Conservation (phyloP, 495 filamentous ascomycete genomes). For the Penicillium parvum region DNA sequence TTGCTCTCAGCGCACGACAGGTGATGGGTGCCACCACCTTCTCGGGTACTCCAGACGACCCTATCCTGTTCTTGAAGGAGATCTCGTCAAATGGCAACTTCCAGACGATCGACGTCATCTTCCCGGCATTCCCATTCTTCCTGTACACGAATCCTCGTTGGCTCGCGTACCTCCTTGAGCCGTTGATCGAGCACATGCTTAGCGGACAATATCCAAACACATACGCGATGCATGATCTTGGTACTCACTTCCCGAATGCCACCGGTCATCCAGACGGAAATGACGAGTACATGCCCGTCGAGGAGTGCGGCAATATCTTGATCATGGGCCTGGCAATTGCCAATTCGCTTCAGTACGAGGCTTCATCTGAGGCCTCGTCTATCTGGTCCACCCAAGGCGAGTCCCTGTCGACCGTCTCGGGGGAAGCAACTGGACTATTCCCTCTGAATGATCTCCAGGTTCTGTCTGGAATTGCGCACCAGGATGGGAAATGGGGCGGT, state of each 20-base stretch:
- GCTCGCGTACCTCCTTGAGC: slow-evolving; percentile 86
- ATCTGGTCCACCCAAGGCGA: slow-evolving; percentile 44
- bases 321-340: slow-evolving; percentile 89
- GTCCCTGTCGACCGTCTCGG: slow-evolving; percentile 8
- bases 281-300: slow-evolving; percentile 96
- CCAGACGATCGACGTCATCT: slow-evolving; percentile 97
- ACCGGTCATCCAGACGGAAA: slow-evolving; percentile 83
- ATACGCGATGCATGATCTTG: slow-evolving; percentile 93
- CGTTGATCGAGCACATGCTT: slow-evolving; percentile 82
- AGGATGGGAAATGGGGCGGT: slow-evolving; percentile 53
- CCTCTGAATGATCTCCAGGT: slow-evolving; percentile 40
- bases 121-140: slow-evolving; percentile 93
- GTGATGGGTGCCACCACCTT: slow-evolving; percentile 88
- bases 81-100: slow-evolving; percentile 93
- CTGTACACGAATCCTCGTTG: slow-evolving; percentile 90
- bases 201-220: slow-evolving; percentile 88
- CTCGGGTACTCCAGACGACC: slow-evolving; percentile 76
- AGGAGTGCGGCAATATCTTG: slow-evolving; percentile 94
- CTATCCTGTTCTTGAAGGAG: slow-evolving; percentile 88
- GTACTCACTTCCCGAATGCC: slow-evolving; percentile 83
- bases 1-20: slow-evolving; percentile 84
- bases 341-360: slow-evolving; percentile 71
- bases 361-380: slow-evolving; percentile 50
- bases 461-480: slow-evolving; percentile 40
- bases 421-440: slow-evolving; percentile 31